Evolutionary conservation across 2,329 filamentous ascomycete genomes (phyloP).

Genomic region (Cyclaneusma minus): DNA sequence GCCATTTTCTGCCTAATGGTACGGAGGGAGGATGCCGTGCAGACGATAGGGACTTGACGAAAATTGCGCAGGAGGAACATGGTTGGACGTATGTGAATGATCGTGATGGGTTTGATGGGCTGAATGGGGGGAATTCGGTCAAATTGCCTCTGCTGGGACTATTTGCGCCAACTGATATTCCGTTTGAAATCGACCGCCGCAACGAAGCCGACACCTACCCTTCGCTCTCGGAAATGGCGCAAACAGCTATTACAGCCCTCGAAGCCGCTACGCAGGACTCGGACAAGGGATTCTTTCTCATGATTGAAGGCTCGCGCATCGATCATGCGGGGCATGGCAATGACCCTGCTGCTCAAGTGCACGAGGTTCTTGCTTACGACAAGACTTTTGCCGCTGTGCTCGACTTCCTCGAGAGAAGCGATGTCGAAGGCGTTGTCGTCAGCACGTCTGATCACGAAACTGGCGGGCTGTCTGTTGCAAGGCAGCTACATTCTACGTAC

Average conservation of each 20-base stretch:
- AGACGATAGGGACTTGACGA: slow-evolving; percentile 63
- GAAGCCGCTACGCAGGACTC: slow-evolving; percentile 67
- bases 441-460: slow-evolving; percentile 94
- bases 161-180: slow-evolving; percentile 69
- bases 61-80: slow-evolving; percentile 54
- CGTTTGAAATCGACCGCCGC: slow-evolving; percentile 83
- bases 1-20: slow-evolving; percentile 78
- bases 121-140: slow-evolving; percentile 50
- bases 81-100: slow-evolving; percentile 68
- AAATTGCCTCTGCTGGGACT: slow-evolving; percentile 75
- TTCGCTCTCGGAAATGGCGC: slow-evolving; percentile 80
- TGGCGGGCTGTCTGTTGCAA: slow-evolving; percentile 68
- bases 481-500: slow-evolving; percentile 49
- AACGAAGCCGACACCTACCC: slow-evolving; percentile 70
- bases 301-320: slow-evolving; percentile 95
- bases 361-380: slow-evolving; percentile 93
- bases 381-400: slow-evolving; percentile 67
- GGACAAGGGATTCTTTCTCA: slow-evolving; percentile 92
- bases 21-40: slow-evolving; percentile 66
- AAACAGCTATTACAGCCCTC: slow-evolving; percentile 64
- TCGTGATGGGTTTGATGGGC: slow-evolving; percentile 58
- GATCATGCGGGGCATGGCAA: slow-evolving; percentile 87
- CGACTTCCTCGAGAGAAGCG: slow-evolving; percentile 65
- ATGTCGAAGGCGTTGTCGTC: slow-evolving; percentile 66
- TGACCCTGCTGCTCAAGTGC: slow-evolving; percentile 69